phyloP scores from a whole-genome alignment of 805 yeast species.

The Suhomyces faveliae region DNA sequence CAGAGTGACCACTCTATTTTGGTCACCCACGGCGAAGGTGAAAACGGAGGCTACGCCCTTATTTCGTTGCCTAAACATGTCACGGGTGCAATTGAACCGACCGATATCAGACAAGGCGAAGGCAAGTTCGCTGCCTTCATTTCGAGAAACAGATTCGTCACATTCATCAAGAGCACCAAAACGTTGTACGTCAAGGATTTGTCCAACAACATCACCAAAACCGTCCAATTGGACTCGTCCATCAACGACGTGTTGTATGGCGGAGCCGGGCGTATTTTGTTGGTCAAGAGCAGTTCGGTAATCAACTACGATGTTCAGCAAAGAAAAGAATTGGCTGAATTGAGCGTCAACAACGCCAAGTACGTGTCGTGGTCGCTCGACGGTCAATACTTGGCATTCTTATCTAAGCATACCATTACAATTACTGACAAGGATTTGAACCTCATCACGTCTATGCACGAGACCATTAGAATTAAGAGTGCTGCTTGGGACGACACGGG shows the following conservation, averaged over 20 bases:
- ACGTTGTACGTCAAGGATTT: conserved; percentile 82
- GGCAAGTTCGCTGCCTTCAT: conserved; percentile 88
- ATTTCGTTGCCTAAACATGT: conserved; percentile 80
- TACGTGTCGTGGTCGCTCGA: conserved; percentile 87
- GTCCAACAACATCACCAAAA: conserved; percentile 76
- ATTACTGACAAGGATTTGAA: conserved; percentile 80
- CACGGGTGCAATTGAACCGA: conserved; percentile 91
- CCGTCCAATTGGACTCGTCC: conserved; percentile 65
- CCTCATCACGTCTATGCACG: conserved; percentile 81
- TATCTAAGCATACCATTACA: conserved; percentile 89
- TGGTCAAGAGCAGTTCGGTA: conserved; percentile 71
- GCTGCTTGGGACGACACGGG: conserved; percentile 97
- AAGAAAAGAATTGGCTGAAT: conserved; percentile 68
- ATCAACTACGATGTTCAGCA: conserved; percentile 91
- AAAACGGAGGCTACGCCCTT: conserved; percentile 66
- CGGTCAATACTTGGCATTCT: conserved; percentile 81
- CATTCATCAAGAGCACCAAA: conserved; percentile 61
- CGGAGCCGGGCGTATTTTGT: conserved; percentile 78
- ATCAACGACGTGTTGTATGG: conserved; percentile 74
- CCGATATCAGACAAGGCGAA: conserved; percentile 72
- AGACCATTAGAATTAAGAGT: conserved; percentile 93
- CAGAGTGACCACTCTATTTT: conserved; percentile 88
- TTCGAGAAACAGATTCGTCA: conserved; percentile 92
- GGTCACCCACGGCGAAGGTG: conserved; percentile 75
- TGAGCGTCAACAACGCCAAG: conserved; percentile 74